Base-by-base conservation (phyloP, 1,139 yeast genomes). In the Candida anutae region DNA sequence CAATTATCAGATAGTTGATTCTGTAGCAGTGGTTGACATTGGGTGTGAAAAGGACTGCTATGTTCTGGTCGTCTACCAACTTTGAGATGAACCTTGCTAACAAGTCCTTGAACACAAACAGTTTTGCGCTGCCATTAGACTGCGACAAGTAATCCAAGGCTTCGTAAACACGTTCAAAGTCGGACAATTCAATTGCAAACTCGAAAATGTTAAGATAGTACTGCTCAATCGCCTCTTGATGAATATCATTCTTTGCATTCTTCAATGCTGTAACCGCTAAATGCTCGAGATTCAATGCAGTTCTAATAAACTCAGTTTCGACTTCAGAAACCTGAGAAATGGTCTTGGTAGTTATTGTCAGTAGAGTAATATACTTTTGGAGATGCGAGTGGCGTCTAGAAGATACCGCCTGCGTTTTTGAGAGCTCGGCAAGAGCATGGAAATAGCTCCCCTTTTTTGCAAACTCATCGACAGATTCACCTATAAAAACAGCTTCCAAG, bases 361-460 rank as follows among this genome's bases (percentile, higher is more conserved):
- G 16, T 10, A 35, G 28, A 8, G 24, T 26, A 10, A 31, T 25
- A 12, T 32, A 21, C 21, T 37, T 30, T 13, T 28, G 28, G 8
- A 23, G 22, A 16, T 29, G 33, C 8, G 32, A 23, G 19, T 31
- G 27, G 18, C 24, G 35, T 16, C 30, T 26, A 13, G 32, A 35
- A 3, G 25, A 19, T 15, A 24, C 25, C 3, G 40, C 40, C 33
- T 48, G 55, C 9, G 43, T 31, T 25, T 48, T 46, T 4, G 58
- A 46, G 23, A 61, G 45, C 25, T 45, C 43, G 4, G 65, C 50
- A 22, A 63, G 50, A 15, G 54, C 42, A 38, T 62, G 67, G 37
- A 39, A 63, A 40, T 61, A 64, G 9, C 10, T n/a, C 13, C 8
- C 11, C 26, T 6, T 8, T 10, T 15, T 15, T n/a, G 16, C 6